These are phyloP conservation scores for Skeletonema marinoi DNA, from an alignment of 108 stramenopile species.

Conservation along the genomic window DNA sequence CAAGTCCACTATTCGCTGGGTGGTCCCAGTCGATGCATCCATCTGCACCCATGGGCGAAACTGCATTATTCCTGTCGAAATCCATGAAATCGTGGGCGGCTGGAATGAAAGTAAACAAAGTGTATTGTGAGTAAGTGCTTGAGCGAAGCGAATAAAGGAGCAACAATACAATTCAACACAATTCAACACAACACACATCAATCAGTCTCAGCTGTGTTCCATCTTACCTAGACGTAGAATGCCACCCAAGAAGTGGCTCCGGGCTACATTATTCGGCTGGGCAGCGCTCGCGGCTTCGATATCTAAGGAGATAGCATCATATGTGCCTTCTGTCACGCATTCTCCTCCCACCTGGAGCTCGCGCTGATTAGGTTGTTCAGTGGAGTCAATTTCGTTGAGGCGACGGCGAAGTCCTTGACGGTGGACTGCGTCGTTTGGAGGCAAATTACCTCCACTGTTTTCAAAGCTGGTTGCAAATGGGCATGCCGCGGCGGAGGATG, in stretches of 20 bases:
- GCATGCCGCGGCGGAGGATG: not conserved
- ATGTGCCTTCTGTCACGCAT: constrained; percentile 7
- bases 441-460: not conserved
- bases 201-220: not conserved
- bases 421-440: not conserved
- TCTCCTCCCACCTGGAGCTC: not conserved
- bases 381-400: not conserved
- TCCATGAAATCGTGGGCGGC: constrained; percentile 49
- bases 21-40: constrained; percentile 25
- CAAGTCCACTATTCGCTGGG: constrained; percentile 17
- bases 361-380: not conserved
- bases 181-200: too few species aligned
- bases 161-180: not conserved
- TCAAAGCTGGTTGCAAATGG: not conserved
- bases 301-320: constrained; percentile 31
- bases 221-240: constrained; percentile 29
- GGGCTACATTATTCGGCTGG: constrained; percentile 3
- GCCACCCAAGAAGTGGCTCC: constrained; percentile 36
- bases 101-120: not conserved
- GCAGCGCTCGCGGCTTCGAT: constrained; percentile 4
- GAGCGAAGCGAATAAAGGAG: not conserved
- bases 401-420: constrained; percentile 4
- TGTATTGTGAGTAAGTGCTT: not conserved
- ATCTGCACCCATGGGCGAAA: constrained; percentile 19
- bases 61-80: not conserved